These are phyloP conservation scores for Gossypium ekmanianum DNA, from an alignment of 345 rosid genomes.

Conservation along the genomic window DNA sequence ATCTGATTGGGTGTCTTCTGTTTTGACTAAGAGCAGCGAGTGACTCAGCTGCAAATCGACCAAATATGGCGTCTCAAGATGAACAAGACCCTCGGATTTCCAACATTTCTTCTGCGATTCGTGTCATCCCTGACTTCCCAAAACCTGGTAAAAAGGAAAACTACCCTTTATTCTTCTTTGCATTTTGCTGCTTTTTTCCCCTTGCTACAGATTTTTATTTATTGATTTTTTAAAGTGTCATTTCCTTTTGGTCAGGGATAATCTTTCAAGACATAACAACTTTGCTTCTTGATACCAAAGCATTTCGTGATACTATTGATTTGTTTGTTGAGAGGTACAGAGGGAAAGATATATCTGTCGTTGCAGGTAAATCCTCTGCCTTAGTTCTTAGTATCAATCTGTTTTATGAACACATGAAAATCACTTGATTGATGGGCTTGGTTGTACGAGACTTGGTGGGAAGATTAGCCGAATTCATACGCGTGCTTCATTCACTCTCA, in stretches of 20 bases:
- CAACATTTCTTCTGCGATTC: conserved; percentile 59
- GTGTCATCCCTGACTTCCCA: conserved; percentile 91
- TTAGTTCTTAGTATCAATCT: background rate
- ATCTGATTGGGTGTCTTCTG: conserved; percentile 16
- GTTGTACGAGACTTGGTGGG: background rate
- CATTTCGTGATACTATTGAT: conserved; percentile 73
- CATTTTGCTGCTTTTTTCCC: background rate
- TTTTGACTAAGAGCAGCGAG: conserved; percentile 24
- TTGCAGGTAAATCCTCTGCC: conserved; percentile 50
- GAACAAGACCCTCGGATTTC: conserved; percentile 58
- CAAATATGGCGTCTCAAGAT: conserved; percentile 45
- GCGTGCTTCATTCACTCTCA: conserved; percentile 15
- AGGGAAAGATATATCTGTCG: conserved; percentile 60
- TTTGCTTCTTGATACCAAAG: conserved; percentile 63
- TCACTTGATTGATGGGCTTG: background rate
- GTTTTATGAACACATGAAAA: background rate
- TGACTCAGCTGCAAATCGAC: conserved; percentile 24
- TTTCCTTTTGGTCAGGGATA: conserved; percentile 50
- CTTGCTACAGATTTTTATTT: background rate
- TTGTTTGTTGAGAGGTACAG: conserved; percentile 80
- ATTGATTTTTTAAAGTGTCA: background rate
- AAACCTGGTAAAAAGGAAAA: conserved; percentile 53
- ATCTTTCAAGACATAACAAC: conserved; percentile 88
- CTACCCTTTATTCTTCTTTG: background rate
- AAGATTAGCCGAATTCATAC: background rate